phyloP scores from a whole-genome alignment of 2,329 filamentous ascomycete species.

The Fusarium subglutinans region DNA sequence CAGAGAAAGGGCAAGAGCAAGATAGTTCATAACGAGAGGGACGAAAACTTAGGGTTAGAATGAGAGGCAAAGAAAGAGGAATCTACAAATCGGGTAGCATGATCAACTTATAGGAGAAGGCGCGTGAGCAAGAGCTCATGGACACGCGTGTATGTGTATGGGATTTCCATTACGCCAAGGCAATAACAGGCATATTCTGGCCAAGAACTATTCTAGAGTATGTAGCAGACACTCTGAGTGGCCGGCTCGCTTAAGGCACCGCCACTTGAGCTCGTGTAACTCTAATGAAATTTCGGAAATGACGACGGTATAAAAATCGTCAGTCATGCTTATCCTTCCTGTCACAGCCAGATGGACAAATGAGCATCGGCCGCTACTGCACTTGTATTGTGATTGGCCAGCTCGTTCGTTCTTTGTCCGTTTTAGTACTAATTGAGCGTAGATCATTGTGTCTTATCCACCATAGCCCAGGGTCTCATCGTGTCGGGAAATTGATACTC shows the following conservation, averaged over 20 bases:
- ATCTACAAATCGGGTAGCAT: fast-evolving
- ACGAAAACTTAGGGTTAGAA: fast-evolving
- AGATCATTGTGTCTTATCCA: too few species aligned
- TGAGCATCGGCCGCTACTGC: too few species aligned
- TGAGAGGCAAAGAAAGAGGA: fast-evolving
- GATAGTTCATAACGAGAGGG: fast-evolving
- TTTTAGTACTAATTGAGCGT: too few species aligned
- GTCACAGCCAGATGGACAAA: too few species aligned
- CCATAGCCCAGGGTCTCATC: too few species aligned
- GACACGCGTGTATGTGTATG: neutral
- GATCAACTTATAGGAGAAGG: neutral
- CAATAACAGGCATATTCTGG: fast-evolving
- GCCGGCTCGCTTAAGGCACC: neutral
- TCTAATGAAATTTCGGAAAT: too few species aligned
- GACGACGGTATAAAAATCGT: too few species aligned
- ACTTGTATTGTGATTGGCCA: too few species aligned
- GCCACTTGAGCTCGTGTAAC: neutral
- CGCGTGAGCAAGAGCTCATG: neutral
- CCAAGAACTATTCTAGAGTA: neutral
- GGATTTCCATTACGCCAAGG: neutral
- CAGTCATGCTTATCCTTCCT: too few species aligned
- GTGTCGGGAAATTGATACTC: too few species aligned
- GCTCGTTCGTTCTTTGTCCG: too few species aligned
- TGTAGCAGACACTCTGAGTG: neutral
- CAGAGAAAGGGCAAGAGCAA: neutral